Percentiles rank a stretch among this genome's conserved stretches.
phyloP scores from a whole-genome alignment of 495 filamentous ascomycete genomes.

The Entonaema liquescens region DNA sequence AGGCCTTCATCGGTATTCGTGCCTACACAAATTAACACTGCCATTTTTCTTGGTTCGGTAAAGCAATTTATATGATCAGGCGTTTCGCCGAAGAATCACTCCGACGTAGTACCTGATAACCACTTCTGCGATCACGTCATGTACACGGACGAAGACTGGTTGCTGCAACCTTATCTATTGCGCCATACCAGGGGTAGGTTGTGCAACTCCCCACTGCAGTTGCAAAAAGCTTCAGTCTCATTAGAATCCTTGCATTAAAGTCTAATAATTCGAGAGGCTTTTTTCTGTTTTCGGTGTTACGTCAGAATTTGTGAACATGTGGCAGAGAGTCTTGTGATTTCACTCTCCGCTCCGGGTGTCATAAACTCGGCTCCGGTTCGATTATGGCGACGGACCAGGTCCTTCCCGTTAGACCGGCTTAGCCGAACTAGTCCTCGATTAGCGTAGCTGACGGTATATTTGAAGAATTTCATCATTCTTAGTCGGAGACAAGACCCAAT shows the following conservation, averaged over 20 bases:
- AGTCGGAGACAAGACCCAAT: neutral
- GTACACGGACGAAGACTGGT: slow-evolving; percentile 25
- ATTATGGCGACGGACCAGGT: neutral
- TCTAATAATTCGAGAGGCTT: neutral
- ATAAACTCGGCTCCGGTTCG: slow-evolving; percentile 16
- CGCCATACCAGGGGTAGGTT: slow-evolving; percentile 32
- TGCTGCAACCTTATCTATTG: slow-evolving; percentile 38
- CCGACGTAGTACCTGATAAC: slow-evolving; percentile 3
- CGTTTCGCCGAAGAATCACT: neutral
- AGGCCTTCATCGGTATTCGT: neutral
- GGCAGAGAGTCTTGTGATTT: neutral
- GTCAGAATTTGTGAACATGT: neutral
- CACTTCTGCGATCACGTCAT: slow-evolving; percentile 31
- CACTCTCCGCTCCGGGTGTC: neutral
- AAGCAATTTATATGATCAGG: slow-evolving; percentile 3
- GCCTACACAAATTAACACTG: neutral
- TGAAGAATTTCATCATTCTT: neutral
- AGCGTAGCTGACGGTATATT: neutral
- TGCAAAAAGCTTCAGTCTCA: neutral
- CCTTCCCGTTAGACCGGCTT: neutral
- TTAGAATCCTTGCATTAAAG: neutral
- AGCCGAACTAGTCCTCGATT: neutral
- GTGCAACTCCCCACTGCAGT: slow-evolving; percentile 1
- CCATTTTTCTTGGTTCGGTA: neutral
- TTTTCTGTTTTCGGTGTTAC: neutral